Base-by-base conservation (phyloP, 139 green algal species). In the Closterium sp. region DNA sequence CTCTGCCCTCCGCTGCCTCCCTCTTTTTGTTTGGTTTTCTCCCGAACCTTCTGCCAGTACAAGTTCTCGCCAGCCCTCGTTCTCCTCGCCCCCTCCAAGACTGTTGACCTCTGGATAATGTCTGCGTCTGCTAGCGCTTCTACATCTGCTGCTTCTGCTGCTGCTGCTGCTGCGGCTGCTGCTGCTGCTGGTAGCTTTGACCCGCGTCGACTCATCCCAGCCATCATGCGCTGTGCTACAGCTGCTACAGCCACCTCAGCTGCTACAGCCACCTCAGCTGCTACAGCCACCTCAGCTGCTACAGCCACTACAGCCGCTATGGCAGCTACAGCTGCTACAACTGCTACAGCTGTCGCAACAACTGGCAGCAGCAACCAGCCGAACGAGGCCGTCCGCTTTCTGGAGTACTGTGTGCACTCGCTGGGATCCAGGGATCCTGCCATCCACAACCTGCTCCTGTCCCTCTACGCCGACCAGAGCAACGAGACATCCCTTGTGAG, bases 41-140 rank as follows among this genome's bases (percentile, higher is more conserved):
- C 5, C n/a, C 83, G 21, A 3, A 32, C 83, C 23, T 28, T 88
- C 95, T 99, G 16, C 21, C 83, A 95, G 33, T 99, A 99, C 95
- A 97, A 96, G 43, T 98, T 97, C 93, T 97, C 96, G 0, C 96
- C 97, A 0, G 94, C 90, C 3, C 95, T 99, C 6, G 94, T 98
- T 84, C 93, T 94, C 30, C 76, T 95, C 0, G 94, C 94, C 2
- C 95, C 97, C 0, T 88, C 84, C 31, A 92, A 93, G 10, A 96
- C 96, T 0, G 95, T 98, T 21, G 96, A 98, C 83, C 93, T 96
- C 28, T 97, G 97, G 95, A 96, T 98, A 8, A 34, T 81, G 21
- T 43, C 84, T 4, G 90, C 66, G 0, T 36, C 7, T 32, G 86
- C 31, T 7, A 19, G 16, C 12, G 55, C 36, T 55, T 55, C 36